Evolutionary conservation across 805 yeast genomes (phyloP).

Genomic region (Schwanniomyces occidentalis): DNA sequence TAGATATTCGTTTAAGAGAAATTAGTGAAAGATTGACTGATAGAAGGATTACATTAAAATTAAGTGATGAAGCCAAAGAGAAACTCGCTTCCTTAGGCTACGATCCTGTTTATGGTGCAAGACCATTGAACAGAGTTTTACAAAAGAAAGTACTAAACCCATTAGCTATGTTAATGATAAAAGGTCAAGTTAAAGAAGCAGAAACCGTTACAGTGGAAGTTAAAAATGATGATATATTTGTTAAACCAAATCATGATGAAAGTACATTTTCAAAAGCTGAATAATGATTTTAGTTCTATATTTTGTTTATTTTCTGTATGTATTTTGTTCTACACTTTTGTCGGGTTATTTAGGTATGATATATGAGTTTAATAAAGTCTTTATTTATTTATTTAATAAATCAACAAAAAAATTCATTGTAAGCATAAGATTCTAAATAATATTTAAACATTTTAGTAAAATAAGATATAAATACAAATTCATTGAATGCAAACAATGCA

Average conservation of each 20-base stretch:
- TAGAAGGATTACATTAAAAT: slow-evolving; percentile 64
- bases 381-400: too few species aligned
- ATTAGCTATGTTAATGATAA: slow-evolving; percentile 74
- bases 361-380: too few species aligned
- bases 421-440: too few species aligned
- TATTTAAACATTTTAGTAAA: background rate
- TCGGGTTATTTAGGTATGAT: too few species aligned
- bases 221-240: slow-evolving; percentile 22
- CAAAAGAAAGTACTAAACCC: slow-evolving; percentile 87
- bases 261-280: too few species aligned
- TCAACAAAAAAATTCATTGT: too few species aligned
- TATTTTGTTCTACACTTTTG: too few species aligned
- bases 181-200: slow-evolving; percentile 64
- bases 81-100: slow-evolving; percentile 87
- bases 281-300: too few species aligned
- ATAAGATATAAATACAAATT: background rate
- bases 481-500: background rate
- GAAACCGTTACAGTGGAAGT: slow-evolving; percentile 32
- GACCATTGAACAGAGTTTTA: slow-evolving; percentile 89
- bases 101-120: slow-evolving; percentile 90
- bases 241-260: slow-evolving; percentile 33
- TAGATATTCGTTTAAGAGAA: slow-evolving; percentile 81
- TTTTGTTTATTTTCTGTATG: too few species aligned
- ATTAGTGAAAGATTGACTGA: slow-evolving; percentile 76
- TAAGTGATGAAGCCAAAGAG: slow-evolving; percentile 64